These are phyloP conservation scores for Daldinia sp. DNA, from an alignment of 2,329 filamentous ascomycete species.

Conservation along the genomic window DNA sequence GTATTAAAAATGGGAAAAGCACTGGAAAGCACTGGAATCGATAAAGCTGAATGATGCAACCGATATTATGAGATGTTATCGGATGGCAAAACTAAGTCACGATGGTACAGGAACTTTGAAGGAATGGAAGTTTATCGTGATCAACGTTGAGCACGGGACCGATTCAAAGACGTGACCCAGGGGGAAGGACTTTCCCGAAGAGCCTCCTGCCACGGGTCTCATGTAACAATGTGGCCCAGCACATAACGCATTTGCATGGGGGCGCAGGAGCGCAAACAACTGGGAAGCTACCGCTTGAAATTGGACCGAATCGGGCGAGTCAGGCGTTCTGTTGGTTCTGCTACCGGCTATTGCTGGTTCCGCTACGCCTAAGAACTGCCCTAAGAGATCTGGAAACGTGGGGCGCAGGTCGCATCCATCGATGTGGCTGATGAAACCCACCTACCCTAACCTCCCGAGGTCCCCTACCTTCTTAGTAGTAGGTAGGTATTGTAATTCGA, in stretches of 20 bases:
- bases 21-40: conserved; percentile 1
- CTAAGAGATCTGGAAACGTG: conserved; percentile 17
- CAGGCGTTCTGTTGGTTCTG: not conserved
- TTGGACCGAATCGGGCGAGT: conserved; percentile 16
- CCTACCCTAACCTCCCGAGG: not conserved
- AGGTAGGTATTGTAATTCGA: not conserved
- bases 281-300: conserved; percentile 11
- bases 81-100: conserved; percentile 2
- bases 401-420: conserved; percentile 8
- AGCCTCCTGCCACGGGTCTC: conserved; percentile 25
- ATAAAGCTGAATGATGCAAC: conserved; percentile 1
- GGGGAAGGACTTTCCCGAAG: conserved; percentile 24
- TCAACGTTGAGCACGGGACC: conserved; percentile 15
- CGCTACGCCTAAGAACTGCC: not conserved
- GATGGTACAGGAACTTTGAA: conserved; percentile 10
- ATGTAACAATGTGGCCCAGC: conserved; percentile 24
- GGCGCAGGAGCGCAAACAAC: not conserved
- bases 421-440: conserved; percentile 25
- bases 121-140: conserved; percentile 17
- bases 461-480: not conserved
- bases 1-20: not conserved
- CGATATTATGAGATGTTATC: not conserved
- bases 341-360: not conserved
- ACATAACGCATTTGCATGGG: conserved; percentile 2
- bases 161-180: not conserved